Evolutionary conservation across 257 asterid genomes (phyloP).

Genomic region (Capsicum chinense): DNA sequence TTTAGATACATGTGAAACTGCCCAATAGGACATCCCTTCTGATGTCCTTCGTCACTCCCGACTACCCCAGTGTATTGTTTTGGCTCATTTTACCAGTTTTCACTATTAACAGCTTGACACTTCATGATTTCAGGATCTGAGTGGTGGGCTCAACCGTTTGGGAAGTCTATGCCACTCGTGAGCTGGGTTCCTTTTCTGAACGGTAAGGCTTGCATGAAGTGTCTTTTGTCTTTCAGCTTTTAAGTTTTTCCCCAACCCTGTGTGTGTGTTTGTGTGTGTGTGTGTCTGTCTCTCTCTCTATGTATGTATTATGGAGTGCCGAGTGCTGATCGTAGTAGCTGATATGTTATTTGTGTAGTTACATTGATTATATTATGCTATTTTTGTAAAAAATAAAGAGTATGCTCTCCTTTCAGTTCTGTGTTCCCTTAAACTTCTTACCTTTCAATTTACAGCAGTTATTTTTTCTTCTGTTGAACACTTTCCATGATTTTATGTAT

Average conservation of each 20-base stretch:
- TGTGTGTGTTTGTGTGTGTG: too few species aligned
- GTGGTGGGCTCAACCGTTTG: conserved; percentile 92
- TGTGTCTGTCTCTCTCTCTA: too few species aligned
- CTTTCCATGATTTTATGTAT: background rate
- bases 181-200: conserved; percentile 80
- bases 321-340: background rate
- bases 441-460: background rate
- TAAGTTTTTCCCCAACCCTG: background rate
- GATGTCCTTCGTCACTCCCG: conserved; percentile 11
- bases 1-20: background rate
- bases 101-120: conserved; percentile 31
- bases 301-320: too few species aligned
- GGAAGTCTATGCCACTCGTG: conserved; percentile 71
- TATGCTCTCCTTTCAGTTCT: background rate
- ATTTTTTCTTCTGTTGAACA: background rate
- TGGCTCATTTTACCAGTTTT: background rate
- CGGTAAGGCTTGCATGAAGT: conserved; percentile 54
- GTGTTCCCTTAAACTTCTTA: background rate
- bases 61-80: background rate
- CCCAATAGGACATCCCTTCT: conserved; percentile 10
- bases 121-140: conserved; percentile 66
- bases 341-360: background rate
- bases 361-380: background rate
- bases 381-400: background rate
- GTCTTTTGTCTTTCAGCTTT: background rate